These are phyloP conservation scores for Citrullus amarus DNA, from an alignment of 306 rosid genomes.

Conservation along the genomic window DNA sequence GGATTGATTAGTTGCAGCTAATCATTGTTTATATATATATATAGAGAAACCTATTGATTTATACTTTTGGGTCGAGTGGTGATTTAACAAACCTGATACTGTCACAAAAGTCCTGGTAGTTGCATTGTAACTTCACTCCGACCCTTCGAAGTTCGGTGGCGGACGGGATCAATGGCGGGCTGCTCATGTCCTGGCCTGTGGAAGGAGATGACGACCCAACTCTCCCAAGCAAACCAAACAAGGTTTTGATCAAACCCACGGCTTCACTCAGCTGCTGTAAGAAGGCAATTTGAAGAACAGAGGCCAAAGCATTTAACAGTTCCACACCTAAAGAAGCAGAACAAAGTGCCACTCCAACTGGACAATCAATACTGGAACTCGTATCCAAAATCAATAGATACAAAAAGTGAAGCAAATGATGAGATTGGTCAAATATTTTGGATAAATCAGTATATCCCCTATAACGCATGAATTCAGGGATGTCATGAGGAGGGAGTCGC, in stretches of 20 bases:
- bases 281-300: not conserved
- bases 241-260: not conserved
- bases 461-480: not conserved
- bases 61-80: not conserved
- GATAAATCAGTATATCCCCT: not conserved
- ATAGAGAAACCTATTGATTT: not conserved
- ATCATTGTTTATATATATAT: too few relatives aligned
- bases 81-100: not conserved
- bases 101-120: not conserved
- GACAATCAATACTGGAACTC: not conserved
- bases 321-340: not conserved
- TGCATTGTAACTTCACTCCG: not conserved
- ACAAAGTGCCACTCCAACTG: not conserved
- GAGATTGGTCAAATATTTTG: not conserved
- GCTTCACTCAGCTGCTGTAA: not conserved
- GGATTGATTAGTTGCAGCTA: too few relatives aligned
- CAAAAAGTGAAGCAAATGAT: slow-evolving; percentile 8
- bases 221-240: not conserved
- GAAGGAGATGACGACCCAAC: not conserved
- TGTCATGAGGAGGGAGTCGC: not conserved
- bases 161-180: not conserved
- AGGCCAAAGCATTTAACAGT: not conserved
- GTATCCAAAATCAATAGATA: not conserved
- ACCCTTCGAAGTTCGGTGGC: not conserved
- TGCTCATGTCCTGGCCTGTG: not conserved